Conservation (phyloP, 257 asterid genomes). For the Salvia rosmarinus region DNA sequence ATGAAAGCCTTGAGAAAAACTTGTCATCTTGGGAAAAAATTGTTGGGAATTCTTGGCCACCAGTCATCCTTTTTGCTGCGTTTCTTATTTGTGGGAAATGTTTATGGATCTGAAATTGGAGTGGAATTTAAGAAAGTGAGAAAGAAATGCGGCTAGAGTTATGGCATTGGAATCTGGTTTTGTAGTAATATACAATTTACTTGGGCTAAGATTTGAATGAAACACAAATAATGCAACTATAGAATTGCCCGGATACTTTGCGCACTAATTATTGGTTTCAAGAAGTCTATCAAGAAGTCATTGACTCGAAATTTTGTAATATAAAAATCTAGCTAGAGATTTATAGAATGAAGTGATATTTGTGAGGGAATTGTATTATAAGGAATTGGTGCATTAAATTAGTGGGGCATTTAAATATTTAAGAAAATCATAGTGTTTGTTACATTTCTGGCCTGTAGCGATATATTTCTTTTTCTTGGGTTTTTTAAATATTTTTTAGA, state of each 20-base stretch:
- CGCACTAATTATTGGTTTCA: constrained; percentile 19
- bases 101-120: constrained; percentile 34
- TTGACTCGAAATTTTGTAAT: constrained; percentile 27
- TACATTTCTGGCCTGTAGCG: constrained; percentile 36
- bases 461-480: neutral
- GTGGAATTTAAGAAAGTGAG: constrained; percentile 35
- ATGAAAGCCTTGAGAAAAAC: constrained; percentile 49
- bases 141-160: constrained; percentile 19
- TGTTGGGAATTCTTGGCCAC: constrained; percentile 31
- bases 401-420: constrained; percentile 28
- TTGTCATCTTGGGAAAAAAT: constrained; percentile 42
- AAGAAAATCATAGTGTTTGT: constrained; percentile 19
- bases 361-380: constrained; percentile 10
- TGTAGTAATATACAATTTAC: constrained; percentile 3
- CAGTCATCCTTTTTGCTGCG: constrained; percentile 33
- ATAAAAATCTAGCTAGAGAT: constrained; percentile 22
- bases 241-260: too few relatives aligned
- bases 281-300: constrained; percentile 31
- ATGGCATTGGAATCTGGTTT: constrained; percentile 12
- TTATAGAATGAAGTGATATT: constrained; percentile 21
- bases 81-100: neutral
- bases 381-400: constrained; percentile 36
- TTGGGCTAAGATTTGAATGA: neutral
- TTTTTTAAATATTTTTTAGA: neutral
- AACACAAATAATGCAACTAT: too few relatives aligned